A percentile compares a stretch with the other conserved stretches of the same genome.
phyloP scores from a whole-genome alignment of 1,284 basidiomycete species.

The Microbotryum intermedium region DNA sequence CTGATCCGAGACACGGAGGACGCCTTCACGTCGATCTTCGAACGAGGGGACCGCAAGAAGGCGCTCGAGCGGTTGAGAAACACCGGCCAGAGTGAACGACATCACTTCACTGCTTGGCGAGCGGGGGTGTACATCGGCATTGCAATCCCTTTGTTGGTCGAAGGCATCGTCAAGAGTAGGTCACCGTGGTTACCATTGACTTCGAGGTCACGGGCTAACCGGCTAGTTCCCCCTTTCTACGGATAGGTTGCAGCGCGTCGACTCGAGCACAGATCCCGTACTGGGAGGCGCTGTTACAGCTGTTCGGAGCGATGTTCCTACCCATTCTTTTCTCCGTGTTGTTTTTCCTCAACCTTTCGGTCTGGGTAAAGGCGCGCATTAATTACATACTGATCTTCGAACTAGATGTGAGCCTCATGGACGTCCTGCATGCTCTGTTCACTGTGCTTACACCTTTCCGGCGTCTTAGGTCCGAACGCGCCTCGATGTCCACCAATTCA shows the following conservation, averaged over 20 bases:
- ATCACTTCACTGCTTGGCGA: constrained; percentile 27
- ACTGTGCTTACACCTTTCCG: not conserved
- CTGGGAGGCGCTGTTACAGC: constrained; percentile 64
- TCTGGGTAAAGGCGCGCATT: constrained; percentile 58
- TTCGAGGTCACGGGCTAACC: not conserved
- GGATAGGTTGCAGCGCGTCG: constrained; percentile 47
- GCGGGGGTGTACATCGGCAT: constrained; percentile 64
- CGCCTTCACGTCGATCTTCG: constrained; percentile 25
- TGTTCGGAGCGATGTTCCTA: constrained; percentile 70
- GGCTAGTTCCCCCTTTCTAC: not conserved
- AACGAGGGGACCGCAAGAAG: constrained; percentile 70
- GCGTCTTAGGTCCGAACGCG: constrained; percentile 54
- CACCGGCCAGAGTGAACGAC: constrained; percentile 16
- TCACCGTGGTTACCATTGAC: not conserved
- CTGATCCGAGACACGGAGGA: constrained; percentile 27
- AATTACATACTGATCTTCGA: constrained; percentile 66
- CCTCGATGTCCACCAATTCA: constrained; percentile 71
- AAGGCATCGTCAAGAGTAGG: constrained; percentile 54
- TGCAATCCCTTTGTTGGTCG: constrained; percentile 62
- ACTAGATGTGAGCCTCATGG: constrained; percentile 7
- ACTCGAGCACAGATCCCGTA: constrained; percentile 56
- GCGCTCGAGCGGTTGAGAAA: constrained; percentile 43
- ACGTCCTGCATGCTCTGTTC: not conserved
- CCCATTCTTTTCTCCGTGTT: constrained; percentile 69
- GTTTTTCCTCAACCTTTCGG: constrained; percentile 65